Percentiles rank a stretch among this genome's conserved stretches.
Conservation (phyloP, 2,329 filamentous ascomycete genomes). For the Ceratocystis diversiconidia region DNA sequence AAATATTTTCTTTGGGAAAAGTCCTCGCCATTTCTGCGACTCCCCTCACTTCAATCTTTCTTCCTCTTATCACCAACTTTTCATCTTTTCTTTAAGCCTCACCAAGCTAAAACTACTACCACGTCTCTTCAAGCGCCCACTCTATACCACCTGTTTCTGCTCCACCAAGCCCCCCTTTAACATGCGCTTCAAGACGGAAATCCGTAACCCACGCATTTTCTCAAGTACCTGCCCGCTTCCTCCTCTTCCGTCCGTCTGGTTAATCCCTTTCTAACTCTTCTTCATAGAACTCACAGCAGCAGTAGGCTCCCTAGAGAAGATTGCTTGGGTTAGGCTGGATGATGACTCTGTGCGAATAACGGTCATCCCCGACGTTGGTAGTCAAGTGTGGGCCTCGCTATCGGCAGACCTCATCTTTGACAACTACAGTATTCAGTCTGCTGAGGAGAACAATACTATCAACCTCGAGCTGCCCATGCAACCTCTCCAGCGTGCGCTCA, state of each 20-base stretch:
- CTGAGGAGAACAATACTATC: constrained; percentile 70
- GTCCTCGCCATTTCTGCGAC: too few species aligned
- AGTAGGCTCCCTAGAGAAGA: constrained; percentile 56
- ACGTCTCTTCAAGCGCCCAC: too few species aligned
- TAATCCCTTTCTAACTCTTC: constrained; percentile 3
- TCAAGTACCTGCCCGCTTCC: constrained; percentile 32
- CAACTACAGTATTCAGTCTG: constrained; percentile 71
- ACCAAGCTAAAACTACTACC: neutral
- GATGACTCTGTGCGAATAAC: constrained; percentile 84
- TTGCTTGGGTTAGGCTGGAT: constrained; percentile 82
- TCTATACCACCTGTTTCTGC: neutral
- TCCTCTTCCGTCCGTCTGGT: neutral
- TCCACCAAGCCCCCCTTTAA: constrained; percentile 20
- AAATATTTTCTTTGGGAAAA: too few species aligned
- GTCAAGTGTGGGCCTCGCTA: constrained; percentile 79
- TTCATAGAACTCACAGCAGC: constrained; percentile 47
- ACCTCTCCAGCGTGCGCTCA: constrained; percentile 78
- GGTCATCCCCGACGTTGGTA: constrained; percentile 84
- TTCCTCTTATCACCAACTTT: too few species aligned
- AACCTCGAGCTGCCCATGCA: constrained; percentile 90
- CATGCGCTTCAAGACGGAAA: constrained; percentile 53
- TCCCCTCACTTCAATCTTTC: too few species aligned
- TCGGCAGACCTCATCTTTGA: constrained; percentile 76
- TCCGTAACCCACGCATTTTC: constrained; percentile 53
- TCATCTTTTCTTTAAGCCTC: neutral